Conservation (phyloP, 139 green algal species). For the Chara braunii region DNA sequence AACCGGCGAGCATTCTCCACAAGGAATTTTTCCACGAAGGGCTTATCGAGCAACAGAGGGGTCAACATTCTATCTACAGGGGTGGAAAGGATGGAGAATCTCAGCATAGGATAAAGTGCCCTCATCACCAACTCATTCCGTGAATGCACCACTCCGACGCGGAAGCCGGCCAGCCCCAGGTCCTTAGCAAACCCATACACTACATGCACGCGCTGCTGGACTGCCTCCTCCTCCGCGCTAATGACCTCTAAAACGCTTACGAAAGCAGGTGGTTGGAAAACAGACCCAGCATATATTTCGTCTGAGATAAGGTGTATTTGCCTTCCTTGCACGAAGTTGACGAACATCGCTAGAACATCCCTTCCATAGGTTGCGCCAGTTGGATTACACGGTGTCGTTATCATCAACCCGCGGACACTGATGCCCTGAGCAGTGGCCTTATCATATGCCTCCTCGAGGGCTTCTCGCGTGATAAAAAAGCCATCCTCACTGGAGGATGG, state of each 20-base stretch:
- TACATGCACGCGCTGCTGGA: conserved; percentile 25
- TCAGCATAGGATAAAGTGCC: background rate
- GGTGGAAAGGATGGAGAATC: background rate
- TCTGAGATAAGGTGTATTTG: conserved; percentile 38
- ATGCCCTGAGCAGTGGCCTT: background rate
- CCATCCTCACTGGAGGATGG: background rate
- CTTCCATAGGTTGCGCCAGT: conserved; percentile 3
- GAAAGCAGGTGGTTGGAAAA: background rate
- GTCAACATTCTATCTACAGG: background rate
- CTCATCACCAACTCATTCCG: conserved; percentile 5
- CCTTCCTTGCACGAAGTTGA: conserved; percentile 14
- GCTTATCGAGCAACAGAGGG: background rate
- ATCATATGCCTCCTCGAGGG: background rate
- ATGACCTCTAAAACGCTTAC: background rate
- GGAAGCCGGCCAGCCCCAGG: conserved; percentile 25
- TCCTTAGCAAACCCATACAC: conserved; percentile 39
- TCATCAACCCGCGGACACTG: conserved; percentile 2
- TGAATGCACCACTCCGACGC: conserved; percentile 28
- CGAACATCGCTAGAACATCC: background rate
- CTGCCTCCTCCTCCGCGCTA: background rate
- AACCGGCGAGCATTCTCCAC: background rate
- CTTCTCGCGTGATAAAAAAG: conserved; percentile 3
- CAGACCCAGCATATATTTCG: conserved; percentile 39
- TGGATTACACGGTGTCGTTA: conserved; percentile 37
- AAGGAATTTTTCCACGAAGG: background rate